Evolutionary conservation across 345 rosid genomes (phyloP).

Genomic region (Salix brachista): DNA sequence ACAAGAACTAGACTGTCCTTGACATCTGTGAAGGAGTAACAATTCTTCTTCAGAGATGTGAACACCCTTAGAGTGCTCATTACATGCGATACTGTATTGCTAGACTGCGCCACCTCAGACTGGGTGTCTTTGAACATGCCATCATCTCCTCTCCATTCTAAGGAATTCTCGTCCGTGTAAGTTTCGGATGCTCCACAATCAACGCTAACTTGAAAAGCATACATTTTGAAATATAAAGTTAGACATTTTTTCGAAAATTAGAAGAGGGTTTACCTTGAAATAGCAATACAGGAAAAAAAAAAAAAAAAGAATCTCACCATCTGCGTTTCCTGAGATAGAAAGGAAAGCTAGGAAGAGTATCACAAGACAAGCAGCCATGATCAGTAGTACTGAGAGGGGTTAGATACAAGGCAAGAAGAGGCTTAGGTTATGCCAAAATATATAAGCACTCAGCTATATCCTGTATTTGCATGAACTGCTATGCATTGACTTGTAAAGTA

Average conservation of each 20-base stretch:
- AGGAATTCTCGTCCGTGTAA: conserved; percentile 3
- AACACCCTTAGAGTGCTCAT: conserved; percentile 26
- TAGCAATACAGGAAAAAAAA: no score
- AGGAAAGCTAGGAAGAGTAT: conserved; percentile 18
- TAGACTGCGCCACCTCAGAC: neutral
- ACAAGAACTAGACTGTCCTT: conserved; percentile 9
- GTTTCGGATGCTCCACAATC: conserved; percentile 9
- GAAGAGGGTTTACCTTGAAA: neutral
- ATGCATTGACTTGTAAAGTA: no score
- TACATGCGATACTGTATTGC: neutral
- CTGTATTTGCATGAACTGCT: no score
- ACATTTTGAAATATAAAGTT: neutral
- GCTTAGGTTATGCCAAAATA: neutral
- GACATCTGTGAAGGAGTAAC: conserved; percentile 1
- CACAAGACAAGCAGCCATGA: conserved; percentile 13
- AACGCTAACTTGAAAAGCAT: conserved; percentile 9
- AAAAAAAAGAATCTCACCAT: conserved; percentile 6
- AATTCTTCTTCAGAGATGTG: conserved; percentile 25
- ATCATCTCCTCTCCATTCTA: conserved; percentile 23
- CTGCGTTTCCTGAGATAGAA: conserved; percentile 16
- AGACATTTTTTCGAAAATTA: neutral
- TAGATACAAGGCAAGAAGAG: neutral
- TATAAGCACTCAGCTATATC: no score
- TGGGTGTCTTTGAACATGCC: conserved; percentile 1
- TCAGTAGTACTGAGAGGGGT: neutral